A percentile compares a stretch with the other conserved stretches of the same genome.
These are phyloP conservation scores for Dioscorea zingiberensis DNA, from an alignment of 106 monocot species.

Conservation along the genomic window DNA sequence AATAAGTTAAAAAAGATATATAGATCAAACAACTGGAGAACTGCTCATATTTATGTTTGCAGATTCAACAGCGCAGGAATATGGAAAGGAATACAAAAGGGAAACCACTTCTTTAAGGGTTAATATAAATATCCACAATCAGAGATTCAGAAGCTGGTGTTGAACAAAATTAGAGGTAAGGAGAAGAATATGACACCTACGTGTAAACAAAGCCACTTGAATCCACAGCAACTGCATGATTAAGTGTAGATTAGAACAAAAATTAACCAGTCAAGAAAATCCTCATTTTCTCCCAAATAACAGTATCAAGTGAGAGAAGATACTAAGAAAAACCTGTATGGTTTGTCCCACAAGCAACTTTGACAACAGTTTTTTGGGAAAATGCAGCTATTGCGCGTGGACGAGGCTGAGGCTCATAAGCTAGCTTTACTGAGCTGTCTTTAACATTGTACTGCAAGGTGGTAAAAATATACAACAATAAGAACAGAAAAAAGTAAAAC, in stretches of 20 bases:
- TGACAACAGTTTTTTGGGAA: constrained; percentile 66
- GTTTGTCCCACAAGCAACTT: constrained; percentile 96
- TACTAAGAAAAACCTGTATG: constrained; percentile 70
- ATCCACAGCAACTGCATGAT: constrained; percentile 80
- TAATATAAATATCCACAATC: too few relatives aligned
- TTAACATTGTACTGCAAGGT: constrained; percentile 81
- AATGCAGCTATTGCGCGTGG: constrained; percentile 79
- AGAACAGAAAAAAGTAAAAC: background rate
- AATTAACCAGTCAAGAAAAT: too few relatives aligned
- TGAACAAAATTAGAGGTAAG: too few relatives aligned
- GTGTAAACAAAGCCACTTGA: constrained; percentile 93
- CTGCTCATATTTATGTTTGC: background rate
- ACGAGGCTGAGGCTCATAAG: constrained; percentile 83
- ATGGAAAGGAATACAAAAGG: background rate
- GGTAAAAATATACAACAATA: background rate
- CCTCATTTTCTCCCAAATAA: too few relatives aligned
- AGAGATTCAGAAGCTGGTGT: too few relatives aligned
- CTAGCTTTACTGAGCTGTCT: constrained; percentile 80
- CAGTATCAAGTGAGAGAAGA: constrained; percentile 3
- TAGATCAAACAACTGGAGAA: background rate
- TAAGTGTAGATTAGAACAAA: constrained; percentile 2
- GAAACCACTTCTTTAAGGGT: too few relatives aligned
- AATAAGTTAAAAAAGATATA: constrained; percentile 5
- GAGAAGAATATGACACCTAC: constrained; percentile 36
- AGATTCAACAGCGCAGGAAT: background rate